phyloP scores from a whole-genome alignment of 2,329 filamentous ascomycete species.

The Celoporthe dispersa region DNA sequence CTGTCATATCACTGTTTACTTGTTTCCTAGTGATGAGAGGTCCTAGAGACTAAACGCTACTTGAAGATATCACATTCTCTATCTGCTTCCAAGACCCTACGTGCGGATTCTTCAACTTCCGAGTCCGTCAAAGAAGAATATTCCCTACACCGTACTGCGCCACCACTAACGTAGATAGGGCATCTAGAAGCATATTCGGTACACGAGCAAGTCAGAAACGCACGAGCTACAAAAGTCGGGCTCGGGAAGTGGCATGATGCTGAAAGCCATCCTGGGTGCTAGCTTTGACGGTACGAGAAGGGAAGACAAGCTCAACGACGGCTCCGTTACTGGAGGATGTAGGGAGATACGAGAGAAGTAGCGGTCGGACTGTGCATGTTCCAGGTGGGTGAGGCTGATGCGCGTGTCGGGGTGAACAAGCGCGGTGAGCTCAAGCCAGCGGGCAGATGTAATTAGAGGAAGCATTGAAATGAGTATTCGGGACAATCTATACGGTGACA shows the following conservation, averaged over 20 bases:
- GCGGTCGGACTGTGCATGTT: slow-evolving; percentile 3
- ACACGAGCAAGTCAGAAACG: not conserved
- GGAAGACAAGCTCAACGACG: not conserved
- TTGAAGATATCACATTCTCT: not conserved
- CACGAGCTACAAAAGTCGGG: not conserved
- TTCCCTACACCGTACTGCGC: not conserved
- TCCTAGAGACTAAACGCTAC: not conserved
- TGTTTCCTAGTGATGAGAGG: not conserved
- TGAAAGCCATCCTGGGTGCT: slow-evolving; percentile 18
- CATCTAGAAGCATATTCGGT: not conserved
- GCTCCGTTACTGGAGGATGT: not conserved
- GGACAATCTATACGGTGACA: not conserved
- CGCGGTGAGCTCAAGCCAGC: slow-evolving; percentile 3
- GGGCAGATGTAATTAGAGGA: not conserved
- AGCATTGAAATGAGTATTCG: not conserved
- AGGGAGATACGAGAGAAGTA: not conserved
- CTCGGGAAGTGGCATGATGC: slow-evolving; percentile 21
- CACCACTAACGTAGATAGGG: not conserved
- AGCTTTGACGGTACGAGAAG: slow-evolving; percentile 5
- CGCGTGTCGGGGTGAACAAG: not conserved
- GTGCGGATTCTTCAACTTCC: not conserved
- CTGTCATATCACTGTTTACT: not conserved
- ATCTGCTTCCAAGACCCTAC: not conserved
- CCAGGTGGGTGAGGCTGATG: not conserved
- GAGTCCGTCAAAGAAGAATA: not conserved